Evolutionary conservation across 306 rosid genomes (phyloP), one percentile per base, ranked within the genome.

Genomic region (Cicer bijugum): DNA sequence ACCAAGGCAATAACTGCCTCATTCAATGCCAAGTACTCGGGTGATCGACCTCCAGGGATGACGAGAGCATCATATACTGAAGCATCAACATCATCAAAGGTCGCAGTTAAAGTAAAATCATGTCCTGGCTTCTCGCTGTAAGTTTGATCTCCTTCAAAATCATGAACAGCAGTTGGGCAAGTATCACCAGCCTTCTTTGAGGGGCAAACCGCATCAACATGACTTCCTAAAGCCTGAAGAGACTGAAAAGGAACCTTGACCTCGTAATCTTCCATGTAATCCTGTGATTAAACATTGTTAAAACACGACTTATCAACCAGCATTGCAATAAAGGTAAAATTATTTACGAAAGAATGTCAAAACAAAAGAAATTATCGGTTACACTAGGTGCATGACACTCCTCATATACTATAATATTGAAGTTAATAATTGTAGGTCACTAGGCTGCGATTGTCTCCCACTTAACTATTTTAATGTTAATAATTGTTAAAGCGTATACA

Each of bases 61-160:
- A 85, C 86, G 52, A 85, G 86, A 11, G 82, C 86, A n/a, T 85
- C 91, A 74, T 90, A 93, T n/a, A 74, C 66, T 15, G 98, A 88
- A 68, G 83, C 78, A 45, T 86, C 70, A 33, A 91, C 71, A 20
- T 81, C 84, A 50, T 88, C 92, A 60, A 80, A 89, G 67, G 78
- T 77, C 23, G 95, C 88, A 5, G 85, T 94, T 67, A 91, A 77
- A 50, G 72, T n/a, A 75, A 91, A 94, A 63, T 80, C 58, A 55
- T 89, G 86, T 71, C 97, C 97, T 17, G 89, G 89, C 83, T 91
- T 91, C 86, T 86, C 89, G 73, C 85, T 88, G 77, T 89, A 94
- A 75, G 92, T 88, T 55, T 94, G 97, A 55, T 90, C 97, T 28
- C 98, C 98, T 86, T 94, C 96, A 80, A 89, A 87, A 84, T 94